Evolutionary conservation across 495 filamentous ascomycete genomes (phyloP).

Genomic region (Staphylotrichum longicolle): DNA sequence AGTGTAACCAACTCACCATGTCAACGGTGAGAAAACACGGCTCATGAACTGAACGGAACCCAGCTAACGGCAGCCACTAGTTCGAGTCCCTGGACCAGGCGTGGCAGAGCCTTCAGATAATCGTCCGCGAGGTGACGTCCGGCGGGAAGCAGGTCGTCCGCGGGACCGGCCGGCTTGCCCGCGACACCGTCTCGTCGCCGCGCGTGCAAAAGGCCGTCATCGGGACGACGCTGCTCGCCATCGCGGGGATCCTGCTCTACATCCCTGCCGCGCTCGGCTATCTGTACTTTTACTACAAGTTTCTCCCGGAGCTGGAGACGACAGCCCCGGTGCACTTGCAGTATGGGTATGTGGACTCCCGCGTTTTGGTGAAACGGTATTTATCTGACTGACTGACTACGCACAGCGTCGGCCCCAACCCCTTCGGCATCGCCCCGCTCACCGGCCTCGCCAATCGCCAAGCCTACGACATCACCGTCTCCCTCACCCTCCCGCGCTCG

Average conservation of each 20-base stretch:
- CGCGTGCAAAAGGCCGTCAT: conserved; percentile 50
- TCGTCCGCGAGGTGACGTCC: not conserved
- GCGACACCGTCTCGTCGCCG: not conserved
- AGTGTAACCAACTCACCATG: too few relatives aligned
- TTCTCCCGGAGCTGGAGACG: conserved; percentile 68
- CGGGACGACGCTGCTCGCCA: conserved; percentile 61
- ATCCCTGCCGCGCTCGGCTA: conserved; percentile 66
- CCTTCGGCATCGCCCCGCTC: conserved; percentile 53
- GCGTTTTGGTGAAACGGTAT: too few relatives aligned
- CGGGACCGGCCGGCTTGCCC: not conserved
- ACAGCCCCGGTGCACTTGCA: conserved; percentile 72
- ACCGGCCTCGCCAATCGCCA: conserved; percentile 52
- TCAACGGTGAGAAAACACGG: too few relatives aligned
- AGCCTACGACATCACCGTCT: conserved; percentile 61
- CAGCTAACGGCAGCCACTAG: not conserved
- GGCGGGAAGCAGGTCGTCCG: not conserved
- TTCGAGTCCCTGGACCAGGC: not conserved
- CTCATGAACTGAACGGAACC: too few relatives aligned
- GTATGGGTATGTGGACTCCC: conserved; percentile 60
- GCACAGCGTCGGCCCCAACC: conserved; percentile 45
- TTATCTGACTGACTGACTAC: too few relatives aligned
- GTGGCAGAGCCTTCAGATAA: not conserved
- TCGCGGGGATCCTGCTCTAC: conserved; percentile 57
- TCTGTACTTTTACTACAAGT: conserved; percentile 73
- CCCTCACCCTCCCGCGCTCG: conserved; percentile 59